phyloP scores from a whole-genome alignment of 345 rosid genomes.

The Hirschfeldia incana region DNA sequence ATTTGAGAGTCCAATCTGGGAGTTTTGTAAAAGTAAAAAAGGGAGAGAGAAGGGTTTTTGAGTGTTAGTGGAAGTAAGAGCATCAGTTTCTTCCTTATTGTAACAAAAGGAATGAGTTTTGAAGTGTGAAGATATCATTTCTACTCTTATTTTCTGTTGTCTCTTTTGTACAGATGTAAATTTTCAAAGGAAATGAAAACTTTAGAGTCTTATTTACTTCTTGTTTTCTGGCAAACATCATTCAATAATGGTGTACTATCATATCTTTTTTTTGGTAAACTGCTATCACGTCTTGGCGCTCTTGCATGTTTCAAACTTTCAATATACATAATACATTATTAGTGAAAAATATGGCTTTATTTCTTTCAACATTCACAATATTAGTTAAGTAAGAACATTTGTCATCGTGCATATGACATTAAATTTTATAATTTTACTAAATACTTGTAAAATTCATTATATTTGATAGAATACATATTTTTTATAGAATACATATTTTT shows the following conservation, averaged over 20 bases:
- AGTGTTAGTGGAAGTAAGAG: constrained; percentile 33
- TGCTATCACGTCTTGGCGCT: not conserved
- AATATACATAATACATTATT: not conserved
- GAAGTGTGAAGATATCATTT: constrained; percentile 38
- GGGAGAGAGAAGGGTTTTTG: constrained; percentile 14
- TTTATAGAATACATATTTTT: not conserved
- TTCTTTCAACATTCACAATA: not conserved
- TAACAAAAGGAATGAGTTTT: constrained; percentile 31
- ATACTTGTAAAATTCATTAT: too few relatives aligned
- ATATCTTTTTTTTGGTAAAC: not conserved
- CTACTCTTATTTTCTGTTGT: not conserved
- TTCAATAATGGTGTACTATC: not conserved
- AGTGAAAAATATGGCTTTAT: not conserved
- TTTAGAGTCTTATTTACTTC: not conserved
- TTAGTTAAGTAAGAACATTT: not conserved
- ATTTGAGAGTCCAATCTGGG: constrained; percentile 27
- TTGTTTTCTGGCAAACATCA: not conserved
- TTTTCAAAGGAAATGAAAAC: not conserved
- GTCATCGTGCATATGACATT: not conserved
- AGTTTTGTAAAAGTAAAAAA: constrained; percentile 21
- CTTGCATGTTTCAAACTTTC: not conserved
- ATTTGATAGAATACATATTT: too few relatives aligned
- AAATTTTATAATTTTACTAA: too few relatives aligned
- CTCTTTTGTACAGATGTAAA: constrained; percentile 11
- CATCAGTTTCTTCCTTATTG: constrained; percentile 28